These are phyloP conservation scores for Neohortaea acidophila DNA, from an alignment of 495 filamentous ascomycete species.

Conservation along the genomic window DNA sequence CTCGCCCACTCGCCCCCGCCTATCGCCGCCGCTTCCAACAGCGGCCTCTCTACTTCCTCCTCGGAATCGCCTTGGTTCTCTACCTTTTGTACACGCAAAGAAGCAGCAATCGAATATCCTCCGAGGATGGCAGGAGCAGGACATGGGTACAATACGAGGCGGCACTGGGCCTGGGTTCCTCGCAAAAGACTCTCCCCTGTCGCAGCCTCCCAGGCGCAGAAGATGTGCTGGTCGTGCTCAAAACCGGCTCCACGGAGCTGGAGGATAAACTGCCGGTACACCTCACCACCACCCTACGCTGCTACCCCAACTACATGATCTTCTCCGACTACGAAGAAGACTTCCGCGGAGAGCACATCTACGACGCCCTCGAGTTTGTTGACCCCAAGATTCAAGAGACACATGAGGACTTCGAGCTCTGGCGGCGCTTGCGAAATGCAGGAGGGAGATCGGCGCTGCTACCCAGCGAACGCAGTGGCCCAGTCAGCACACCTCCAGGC, in stretches of 20 bases:
- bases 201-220: slow-evolving; percentile 11
- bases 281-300: slow-evolving; percentile 35
- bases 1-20: too few species aligned
- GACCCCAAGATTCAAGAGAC: slow-evolving; percentile 22
- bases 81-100: too few species aligned
- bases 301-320: slow-evolving; percentile 39
- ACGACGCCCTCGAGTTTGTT: slow-evolving; percentile 37
- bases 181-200: too few species aligned
- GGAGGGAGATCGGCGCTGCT: neutral
- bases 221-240: slow-evolving; percentile 22
- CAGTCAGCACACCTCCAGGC: neutral
- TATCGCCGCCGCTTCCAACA: too few species aligned
- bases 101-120: too few species aligned
- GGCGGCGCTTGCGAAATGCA: slow-evolving; percentile 30
- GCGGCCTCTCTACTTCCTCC: too few species aligned
- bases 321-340: slow-evolving; percentile 40
- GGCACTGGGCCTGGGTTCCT: too few species aligned
- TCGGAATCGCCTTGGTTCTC: too few species aligned
- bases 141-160: too few species aligned
- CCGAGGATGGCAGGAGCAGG: too few species aligned
- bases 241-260: slow-evolving; percentile 23
- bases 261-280: slow-evolving; percentile 25
- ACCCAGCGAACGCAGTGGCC: neutral
- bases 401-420: slow-evolving; percentile 36
- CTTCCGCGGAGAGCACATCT: slow-evolving; percentile 33